A percentile compares a stretch with the other conserved stretches of the same genome.
These are phyloP conservation scores for Candida verbasci DNA, from an alignment of 805 yeast species.

Conservation along the genomic window DNA sequence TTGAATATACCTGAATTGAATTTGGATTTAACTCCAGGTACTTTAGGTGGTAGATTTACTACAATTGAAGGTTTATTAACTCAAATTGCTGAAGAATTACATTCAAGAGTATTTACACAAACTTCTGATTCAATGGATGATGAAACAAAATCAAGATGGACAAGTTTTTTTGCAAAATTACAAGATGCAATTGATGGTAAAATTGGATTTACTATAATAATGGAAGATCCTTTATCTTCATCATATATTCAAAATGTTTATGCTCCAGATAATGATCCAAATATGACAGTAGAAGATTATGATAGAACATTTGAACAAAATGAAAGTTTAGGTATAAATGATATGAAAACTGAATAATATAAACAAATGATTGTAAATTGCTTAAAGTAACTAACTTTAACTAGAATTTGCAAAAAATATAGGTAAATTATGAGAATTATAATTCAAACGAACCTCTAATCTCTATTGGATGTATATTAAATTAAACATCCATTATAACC, in stretches of 20 bases:
- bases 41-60: conserved; percentile 96
- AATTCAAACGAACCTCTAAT: too few relatives aligned
- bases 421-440: too few relatives aligned
- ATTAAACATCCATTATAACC: too few relatives aligned
- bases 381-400: background rate
- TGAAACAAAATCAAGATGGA: conserved; percentile 78
- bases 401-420: too few relatives aligned
- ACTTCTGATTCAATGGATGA: conserved; percentile 90
- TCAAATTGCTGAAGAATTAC: conserved; percentile 87
- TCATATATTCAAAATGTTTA: conserved; percentile 97
- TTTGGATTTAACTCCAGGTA: conserved; percentile 91
- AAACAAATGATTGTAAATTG: background rate
- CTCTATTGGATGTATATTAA: too few relatives aligned
- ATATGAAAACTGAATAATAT: conserved; percentile 34
- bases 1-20: conserved; percentile 80
- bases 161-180: conserved; percentile 64
- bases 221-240: conserved; percentile 95
- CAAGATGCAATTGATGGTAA: conserved; percentile 80
- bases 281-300: conserved; percentile 85
- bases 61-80: conserved; percentile 89
- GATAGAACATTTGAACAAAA: conserved; percentile 87
- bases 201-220: conserved; percentile 71
- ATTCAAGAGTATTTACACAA: conserved; percentile 75
- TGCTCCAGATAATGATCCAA: conserved; percentile 98
- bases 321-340: conserved; percentile 82